These are phyloP conservation scores for Auxenochlorella pyrenoidosa DNA, from an alignment of 139 green algal genomes.

Conservation along the genomic window DNA sequence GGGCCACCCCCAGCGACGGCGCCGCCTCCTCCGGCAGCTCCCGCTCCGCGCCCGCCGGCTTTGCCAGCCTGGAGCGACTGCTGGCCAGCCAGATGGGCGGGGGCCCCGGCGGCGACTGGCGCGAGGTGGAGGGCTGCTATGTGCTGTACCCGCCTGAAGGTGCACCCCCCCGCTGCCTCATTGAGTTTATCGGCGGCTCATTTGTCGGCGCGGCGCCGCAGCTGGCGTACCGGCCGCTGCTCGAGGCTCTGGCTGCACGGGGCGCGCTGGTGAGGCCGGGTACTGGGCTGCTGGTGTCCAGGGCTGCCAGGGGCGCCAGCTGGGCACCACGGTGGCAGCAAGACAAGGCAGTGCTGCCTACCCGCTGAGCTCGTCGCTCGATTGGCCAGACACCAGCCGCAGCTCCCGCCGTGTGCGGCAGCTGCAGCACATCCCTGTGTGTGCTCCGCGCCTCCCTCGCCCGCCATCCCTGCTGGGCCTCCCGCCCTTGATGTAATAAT, in stretches of 20 bases:
- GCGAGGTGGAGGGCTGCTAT: constrained; percentile 79
- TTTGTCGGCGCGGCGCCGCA: constrained; percentile 94
- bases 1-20: too few species aligned
- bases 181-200: constrained; percentile 92
- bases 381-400: background rate
- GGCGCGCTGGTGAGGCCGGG: constrained; percentile 63
- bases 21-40: background rate
- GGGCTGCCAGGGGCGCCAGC: background rate
- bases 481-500: too few species aligned
- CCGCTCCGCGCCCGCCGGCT: background rate
- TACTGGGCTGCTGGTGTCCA: background rate
- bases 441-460: too few species aligned
- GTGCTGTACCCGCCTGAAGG: constrained; percentile 56
- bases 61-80: constrained; percentile 34
- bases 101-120: constrained; percentile 52
- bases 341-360: background rate
- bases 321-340: too few species aligned
- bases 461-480: too few species aligned
- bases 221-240: constrained; percentile 79
- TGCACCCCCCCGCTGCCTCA: constrained; percentile 44
- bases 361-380: too few species aligned
- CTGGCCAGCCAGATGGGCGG: constrained; percentile 28
- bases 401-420: background rate
- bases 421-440: background rate
- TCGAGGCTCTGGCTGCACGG: constrained; percentile 80